Evolutionary conservation across 129 eudicot genomes (phyloP), one percentile per base, ranked within the genome.

Genomic region (Smallanthus sonchifolius): DNA sequence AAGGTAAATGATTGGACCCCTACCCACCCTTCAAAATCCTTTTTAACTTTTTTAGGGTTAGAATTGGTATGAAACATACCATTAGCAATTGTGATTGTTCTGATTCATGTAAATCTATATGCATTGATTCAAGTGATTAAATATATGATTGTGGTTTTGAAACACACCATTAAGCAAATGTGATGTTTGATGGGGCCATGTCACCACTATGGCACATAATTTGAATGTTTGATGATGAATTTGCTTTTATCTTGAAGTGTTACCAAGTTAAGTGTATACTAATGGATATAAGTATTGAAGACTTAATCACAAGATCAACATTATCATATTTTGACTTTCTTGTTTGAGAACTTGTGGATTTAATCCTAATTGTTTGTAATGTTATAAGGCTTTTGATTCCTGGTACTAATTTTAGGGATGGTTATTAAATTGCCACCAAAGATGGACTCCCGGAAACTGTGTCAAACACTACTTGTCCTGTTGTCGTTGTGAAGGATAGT

Each of bases 1-100:
- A 72, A 17, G 45, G 65, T 79, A 74, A 54, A 79, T 79, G 73
- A 79, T 79, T 79, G 78, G 78, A 79, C 67, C 73, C 83, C 83
- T 64, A 72, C 78, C 74, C 73, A 79, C 83, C 73, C 72, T 49
- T 79, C 75, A 67, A n/a, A 8, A n/a, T n/a, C n/a, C n/a, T n/a
- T 55, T 64, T 32, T 62, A 30, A 38, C 55, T 43, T 78, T 78
- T 78, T 69, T 64, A 49, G 72, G 79, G 79, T 49, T 77, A 67
- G 61, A 37, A 70, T 40, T 59, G 49, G 16, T 34, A 61, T 48
- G 38, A 77, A 77, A 60, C 66, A 52, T 38, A 37, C 73, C 13
- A 38, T 30, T 45, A 24, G 30, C 30, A 24, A 24, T 49, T 40
- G 30, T 49, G 10, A 70, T 78, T 49, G 35, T 64, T 71, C 30